Evolutionary conservation across 352 stramenopile genomes (phyloP).

Genomic region (Elongisporangium anandrum): DNA sequence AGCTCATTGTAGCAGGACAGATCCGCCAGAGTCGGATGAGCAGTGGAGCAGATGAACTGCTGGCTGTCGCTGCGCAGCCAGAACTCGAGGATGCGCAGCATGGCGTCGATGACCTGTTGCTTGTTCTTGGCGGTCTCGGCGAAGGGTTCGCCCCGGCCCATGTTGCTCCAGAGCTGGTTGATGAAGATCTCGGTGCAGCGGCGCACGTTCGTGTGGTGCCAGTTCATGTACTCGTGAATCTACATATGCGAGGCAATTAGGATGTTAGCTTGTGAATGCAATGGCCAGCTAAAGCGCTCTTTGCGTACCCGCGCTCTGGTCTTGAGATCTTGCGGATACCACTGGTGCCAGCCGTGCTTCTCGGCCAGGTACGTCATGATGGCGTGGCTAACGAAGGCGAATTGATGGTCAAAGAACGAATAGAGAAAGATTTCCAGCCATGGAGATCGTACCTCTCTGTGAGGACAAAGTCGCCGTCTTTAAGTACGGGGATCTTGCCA

Average conservation of each 20-base stretch:
- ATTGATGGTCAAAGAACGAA: too few relatives aligned
- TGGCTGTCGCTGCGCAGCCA: constrained; percentile 55
- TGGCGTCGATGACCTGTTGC: constrained; percentile 43
- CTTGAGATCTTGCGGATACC: constrained; percentile 56
- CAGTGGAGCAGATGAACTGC: too few relatives aligned
- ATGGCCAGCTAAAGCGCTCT: not conserved
- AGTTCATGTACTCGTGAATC: constrained; percentile 81
- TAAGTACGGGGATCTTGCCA: constrained; percentile 64
- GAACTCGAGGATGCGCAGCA: constrained; percentile 65
- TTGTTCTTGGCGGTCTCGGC: constrained; percentile 46
- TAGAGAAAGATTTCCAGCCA: too few relatives aligned
- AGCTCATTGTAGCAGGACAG: constrained; percentile 81
- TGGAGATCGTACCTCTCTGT: constrained; percentile 59
- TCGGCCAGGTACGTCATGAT: constrained; percentile 73
- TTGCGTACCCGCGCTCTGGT: constrained; percentile 56
- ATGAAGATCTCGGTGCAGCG: constrained; percentile 59
- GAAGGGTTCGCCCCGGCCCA: constrained; percentile 33
- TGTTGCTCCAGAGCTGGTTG: constrained; percentile 53
- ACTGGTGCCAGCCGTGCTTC: constrained; percentile 60
- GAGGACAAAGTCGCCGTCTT: constrained; percentile 64
- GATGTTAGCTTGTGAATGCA: too few relatives aligned
- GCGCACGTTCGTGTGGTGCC: constrained; percentile 71
- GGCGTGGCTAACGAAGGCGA: constrained; percentile 48
- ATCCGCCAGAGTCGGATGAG: constrained; percentile 62
- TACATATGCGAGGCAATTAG: too few relatives aligned